Evolutionary conservation across 2,329 filamentous ascomycete genomes (phyloP).

Genomic region (Phyllosticta citribraziliensis): DNA sequence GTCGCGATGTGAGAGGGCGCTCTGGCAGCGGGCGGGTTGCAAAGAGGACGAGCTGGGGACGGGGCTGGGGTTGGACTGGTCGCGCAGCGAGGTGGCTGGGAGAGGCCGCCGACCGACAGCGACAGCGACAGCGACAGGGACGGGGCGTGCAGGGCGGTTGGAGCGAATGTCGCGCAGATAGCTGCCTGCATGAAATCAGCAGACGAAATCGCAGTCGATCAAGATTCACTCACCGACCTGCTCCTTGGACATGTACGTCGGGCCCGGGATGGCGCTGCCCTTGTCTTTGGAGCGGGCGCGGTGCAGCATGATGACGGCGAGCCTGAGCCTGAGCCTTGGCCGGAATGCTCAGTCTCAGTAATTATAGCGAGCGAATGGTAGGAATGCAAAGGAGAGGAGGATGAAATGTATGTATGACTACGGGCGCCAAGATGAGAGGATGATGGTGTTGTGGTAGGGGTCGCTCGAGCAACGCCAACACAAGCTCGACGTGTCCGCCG

Average conservation of each 20-base stretch:
- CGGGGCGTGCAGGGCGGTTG: constrained; percentile 57
- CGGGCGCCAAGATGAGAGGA: background rate
- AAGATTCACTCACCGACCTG: constrained; percentile 28
- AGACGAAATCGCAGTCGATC: constrained; percentile 5
- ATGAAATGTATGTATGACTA: background rate
- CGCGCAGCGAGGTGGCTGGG: constrained; percentile 38
- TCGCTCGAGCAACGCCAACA: background rate
- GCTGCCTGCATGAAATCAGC: constrained; percentile 39
- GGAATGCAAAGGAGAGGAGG: background rate
- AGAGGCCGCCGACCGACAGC: constrained; percentile 53
- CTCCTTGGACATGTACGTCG: constrained; percentile 26
- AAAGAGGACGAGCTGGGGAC: background rate
- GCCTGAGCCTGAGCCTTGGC: constrained; percentile 6
- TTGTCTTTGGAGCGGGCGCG: constrained; percentile 25
- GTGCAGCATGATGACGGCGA: constrained; percentile 17
- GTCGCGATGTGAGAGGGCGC: constrained; percentile 12
- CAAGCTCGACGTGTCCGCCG: background rate
- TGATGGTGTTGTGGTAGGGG: background rate
- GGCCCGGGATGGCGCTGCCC: constrained; percentile 23
- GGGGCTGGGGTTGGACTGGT: constrained; percentile 4
- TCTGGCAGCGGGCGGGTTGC: constrained; percentile 1
- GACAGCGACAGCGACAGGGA: constrained; percentile 48
- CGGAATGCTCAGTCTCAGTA: constrained; percentile 3
- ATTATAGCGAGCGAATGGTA: background rate
- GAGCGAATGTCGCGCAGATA: constrained; percentile 64